Base-by-base conservation (phyloP, 176 grass and related monocot genomes). In the Avena insularis region DNA sequence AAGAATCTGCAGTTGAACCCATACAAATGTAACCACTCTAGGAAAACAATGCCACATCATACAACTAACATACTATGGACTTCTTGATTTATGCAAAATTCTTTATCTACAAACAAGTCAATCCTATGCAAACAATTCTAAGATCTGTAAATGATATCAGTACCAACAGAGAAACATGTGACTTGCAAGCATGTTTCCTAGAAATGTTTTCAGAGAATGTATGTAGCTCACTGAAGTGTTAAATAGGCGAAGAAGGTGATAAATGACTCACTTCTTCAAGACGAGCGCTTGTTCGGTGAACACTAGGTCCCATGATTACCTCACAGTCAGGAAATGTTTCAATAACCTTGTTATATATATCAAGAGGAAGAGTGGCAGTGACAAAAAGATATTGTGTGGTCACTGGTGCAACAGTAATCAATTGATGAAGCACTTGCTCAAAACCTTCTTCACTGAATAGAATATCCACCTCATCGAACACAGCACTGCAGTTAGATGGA, bases 401-500 rank as follows among this genome's bases (percentile, higher is more conserved):
- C 78, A 98, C 25, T 60, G 96, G 91, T 25, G 96, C 93, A n/a
- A 90, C 71, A 71, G 79, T 88, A 74, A 95, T 94, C 57, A 98
- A 82, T 45, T 83, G 86, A 78, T 94, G 91, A 78, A 98, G 88
- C 75, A 98, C 93, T 91, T 98, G 91, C 66, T 98, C 92, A 75
- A 94, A 98, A 23, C 90, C 92, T 69, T 95, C 93, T 84, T 95
- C 91, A n/a, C 90, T 89, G 35, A 94, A 98, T 84, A 98, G 87
- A 70, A 98, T 92, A 72, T 98, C 96, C 17, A 95, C 96, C 70
- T 98, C 96, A 89, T 98, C 96, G 68, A 98, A 78, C 77, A 98
- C 93, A 64, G 95, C 86, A 92, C 96, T 95, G 83, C 48, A 83
- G 69, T 35, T 17, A 89, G 25, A 77, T 16, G 25, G 40, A 73